Evolutionary conservation across 1,139 yeast species (phyloP).

Genomic region (Hyphopichia fennica): DNA sequence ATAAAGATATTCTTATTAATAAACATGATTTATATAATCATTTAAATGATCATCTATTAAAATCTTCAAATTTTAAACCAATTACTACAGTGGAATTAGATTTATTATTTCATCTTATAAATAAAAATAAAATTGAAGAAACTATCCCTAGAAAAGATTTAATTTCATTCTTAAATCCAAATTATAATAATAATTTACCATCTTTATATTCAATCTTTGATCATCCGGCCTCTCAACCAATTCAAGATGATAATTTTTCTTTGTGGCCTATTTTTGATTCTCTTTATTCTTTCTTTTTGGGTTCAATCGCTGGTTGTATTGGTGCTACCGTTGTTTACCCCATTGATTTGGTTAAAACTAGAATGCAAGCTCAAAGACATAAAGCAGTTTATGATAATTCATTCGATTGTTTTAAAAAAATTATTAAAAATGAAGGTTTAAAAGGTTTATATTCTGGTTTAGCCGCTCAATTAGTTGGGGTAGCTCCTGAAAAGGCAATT

Average conservation of each 20-base stretch:
- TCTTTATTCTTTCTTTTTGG: slow-evolving; percentile 81
- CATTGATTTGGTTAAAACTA: slow-evolving; percentile 91
- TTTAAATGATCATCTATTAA: slow-evolving; percentile 52
- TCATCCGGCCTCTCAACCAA: slow-evolving; percentile 41
- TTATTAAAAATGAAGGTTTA: slow-evolving; percentile 74
- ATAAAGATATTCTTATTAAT: slow-evolving; percentile 46
- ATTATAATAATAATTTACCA: slow-evolving; percentile 36
- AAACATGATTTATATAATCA: slow-evolving; percentile 44
- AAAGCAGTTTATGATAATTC: slow-evolving; percentile 76
- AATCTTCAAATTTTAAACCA: slow-evolving; percentile 53
- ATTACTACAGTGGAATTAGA: slow-evolving; percentile 44
- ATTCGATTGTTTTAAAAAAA: slow-evolving; percentile 80
- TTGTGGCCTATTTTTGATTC: slow-evolving; percentile 74
- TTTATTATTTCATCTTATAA: slow-evolving; percentile 49
- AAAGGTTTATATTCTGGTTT: slow-evolving; percentile 92
- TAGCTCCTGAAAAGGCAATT: slow-evolving; percentile 98
- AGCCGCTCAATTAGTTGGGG: slow-evolving; percentile 93
- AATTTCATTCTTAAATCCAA: slow-evolving; percentile 50
- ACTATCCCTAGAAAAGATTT: slow-evolving; percentile 53
- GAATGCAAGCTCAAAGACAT: slow-evolving; percentile 94
- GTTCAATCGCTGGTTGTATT: slow-evolving; percentile 95
- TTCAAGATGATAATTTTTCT: slow-evolving; percentile 41
- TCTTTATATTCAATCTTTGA: slow-evolving; percentile 42
- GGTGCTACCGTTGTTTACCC: slow-evolving; percentile 99
- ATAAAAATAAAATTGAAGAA: slow-evolving; percentile 42